These are phyloP conservation scores for Russula compacta DNA, from an alignment of 768 basidiomycete species.

Conservation along the genomic window DNA sequence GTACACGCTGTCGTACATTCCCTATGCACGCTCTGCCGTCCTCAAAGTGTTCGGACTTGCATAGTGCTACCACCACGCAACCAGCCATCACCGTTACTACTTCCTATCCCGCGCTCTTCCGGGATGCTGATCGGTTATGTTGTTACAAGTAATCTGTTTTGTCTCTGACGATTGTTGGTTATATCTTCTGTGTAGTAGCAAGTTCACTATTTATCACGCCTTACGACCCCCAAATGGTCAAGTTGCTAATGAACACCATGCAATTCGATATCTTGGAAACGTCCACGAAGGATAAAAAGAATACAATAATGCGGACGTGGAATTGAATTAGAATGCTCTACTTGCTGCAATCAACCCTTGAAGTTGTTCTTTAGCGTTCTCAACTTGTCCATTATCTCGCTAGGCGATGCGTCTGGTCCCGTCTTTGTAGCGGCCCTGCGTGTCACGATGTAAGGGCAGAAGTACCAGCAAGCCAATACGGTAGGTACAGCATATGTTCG, in stretches of 20 bases:
- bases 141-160: slow-evolving; percentile 9
- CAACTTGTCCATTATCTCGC: slow-evolving; percentile 61
- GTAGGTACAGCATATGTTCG: neutral
- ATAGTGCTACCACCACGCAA: neutral
- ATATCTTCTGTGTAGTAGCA: slow-evolving; percentile 1
- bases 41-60: slow-evolving; percentile 50
- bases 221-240: neutral
- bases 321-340: neutral
- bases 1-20: slow-evolving; percentile 85
- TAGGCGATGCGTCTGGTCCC: slow-evolving; percentile 35
- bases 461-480: neutral
- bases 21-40: slow-evolving; percentile 75
- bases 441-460: neutral
- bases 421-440: slow-evolving; percentile 43
- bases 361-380: slow-evolving; percentile 81
- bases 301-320: neutral
- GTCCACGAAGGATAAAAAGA: neutral
- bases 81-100: neutral
- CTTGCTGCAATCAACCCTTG: slow-evolving; percentile 40
- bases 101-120: neutral
- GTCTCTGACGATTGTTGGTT: neutral
- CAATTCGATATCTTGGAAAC: neutral
- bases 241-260: neutral
- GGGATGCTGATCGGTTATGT: neutral
- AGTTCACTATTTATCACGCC: neutral